Conservation (phyloP, 306 rosid species). For the Glycine tomentella region DNA sequence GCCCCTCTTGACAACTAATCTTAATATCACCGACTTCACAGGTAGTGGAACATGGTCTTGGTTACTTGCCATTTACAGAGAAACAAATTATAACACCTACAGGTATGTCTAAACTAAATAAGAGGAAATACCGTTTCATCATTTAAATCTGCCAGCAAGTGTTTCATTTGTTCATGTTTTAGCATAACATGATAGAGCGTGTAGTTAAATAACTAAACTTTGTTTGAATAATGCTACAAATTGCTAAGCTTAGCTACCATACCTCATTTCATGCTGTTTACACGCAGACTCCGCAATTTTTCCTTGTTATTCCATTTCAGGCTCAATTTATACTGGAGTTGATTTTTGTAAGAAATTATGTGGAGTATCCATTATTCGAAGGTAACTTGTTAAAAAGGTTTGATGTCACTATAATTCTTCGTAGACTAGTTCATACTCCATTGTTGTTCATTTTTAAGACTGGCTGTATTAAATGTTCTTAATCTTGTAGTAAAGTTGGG, state of each 20-base stretch:
- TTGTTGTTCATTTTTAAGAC: constrained; percentile 1
- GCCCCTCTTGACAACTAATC: constrained; percentile 23
- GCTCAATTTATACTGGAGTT: constrained; percentile 82
- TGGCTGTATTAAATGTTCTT: constrained; percentile 24
- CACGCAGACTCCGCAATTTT: constrained; percentile 13
- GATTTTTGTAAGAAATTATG: constrained; percentile 94
- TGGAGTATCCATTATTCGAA: constrained; percentile 87
- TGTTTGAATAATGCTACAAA: constrained; percentile 16
- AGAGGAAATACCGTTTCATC: constrained; percentile 25
- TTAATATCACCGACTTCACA: constrained; percentile 49
- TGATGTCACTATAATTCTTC: too few species aligned
- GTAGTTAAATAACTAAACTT: not conserved
- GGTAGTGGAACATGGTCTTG: constrained; percentile 98
- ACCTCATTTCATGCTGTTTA: constrained; percentile 12
- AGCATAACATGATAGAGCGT: constrained; percentile 5
- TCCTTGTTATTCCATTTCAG: constrained; percentile 56
- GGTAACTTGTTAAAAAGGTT: constrained; percentile 58
- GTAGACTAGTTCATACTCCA: too few species aligned
- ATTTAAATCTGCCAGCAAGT: constrained; percentile 14
- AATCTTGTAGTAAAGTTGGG: constrained; percentile 18
- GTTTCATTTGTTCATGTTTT: constrained; percentile 28
- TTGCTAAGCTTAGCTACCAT: constrained; percentile 29
- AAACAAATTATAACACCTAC: constrained; percentile 90
- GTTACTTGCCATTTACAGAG: constrained; percentile 94
- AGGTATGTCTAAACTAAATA: constrained; percentile 54